phyloP scores from a whole-genome alignment of 306 rosid species.

The Prunus mira region DNA sequence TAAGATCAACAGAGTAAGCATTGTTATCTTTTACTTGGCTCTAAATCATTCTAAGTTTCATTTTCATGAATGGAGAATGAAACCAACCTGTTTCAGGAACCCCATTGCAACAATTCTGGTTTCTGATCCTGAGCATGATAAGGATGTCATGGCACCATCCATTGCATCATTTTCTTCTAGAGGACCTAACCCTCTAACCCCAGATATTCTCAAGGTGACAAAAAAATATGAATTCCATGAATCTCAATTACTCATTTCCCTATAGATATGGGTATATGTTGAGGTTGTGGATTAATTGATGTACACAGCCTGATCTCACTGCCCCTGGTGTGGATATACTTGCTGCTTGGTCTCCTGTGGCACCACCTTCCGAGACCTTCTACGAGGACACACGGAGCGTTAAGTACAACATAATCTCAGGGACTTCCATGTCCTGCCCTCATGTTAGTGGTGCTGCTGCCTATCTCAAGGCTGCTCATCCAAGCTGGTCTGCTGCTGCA shows the following conservation, averaged over 20 bases:
- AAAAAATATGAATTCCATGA: background rate
- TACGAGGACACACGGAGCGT: slow-evolving; percentile 16
- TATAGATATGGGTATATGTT: background rate
- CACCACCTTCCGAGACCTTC: background rate
- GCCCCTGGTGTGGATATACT: slow-evolving; percentile 33
- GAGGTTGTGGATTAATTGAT: background rate
- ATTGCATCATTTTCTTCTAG: slow-evolving; percentile 21
- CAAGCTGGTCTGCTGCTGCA: slow-evolving; percentile 32
- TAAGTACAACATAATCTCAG: slow-evolving; percentile 21
- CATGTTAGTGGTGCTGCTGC: slow-evolving; percentile 32
- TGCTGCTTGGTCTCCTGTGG: slow-evolving; percentile 32
- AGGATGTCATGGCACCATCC: slow-evolving; percentile 11
- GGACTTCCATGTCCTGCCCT: slow-evolving; percentile 36
- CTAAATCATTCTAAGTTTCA: background rate
- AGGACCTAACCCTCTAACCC: slow-evolving; percentile 21
- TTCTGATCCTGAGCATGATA: slow-evolving; percentile 1
- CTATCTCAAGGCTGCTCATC: slow-evolving; percentile 30
- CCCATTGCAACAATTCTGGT: slow-evolving; percentile 21
- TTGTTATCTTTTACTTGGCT: too few species aligned
- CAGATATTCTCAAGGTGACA: slow-evolving; percentile 32
- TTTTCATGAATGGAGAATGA: too few species aligned
- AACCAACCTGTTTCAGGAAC: background rate
- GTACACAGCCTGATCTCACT: slow-evolving; percentile 31
- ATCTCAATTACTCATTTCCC: too few species aligned
- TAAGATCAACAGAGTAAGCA: slow-evolving; percentile 21